These are phyloP conservation scores for Oryza glumipatula DNA, from an alignment of 176 grass and related monocot genomes.

Conservation along the genomic window DNA sequence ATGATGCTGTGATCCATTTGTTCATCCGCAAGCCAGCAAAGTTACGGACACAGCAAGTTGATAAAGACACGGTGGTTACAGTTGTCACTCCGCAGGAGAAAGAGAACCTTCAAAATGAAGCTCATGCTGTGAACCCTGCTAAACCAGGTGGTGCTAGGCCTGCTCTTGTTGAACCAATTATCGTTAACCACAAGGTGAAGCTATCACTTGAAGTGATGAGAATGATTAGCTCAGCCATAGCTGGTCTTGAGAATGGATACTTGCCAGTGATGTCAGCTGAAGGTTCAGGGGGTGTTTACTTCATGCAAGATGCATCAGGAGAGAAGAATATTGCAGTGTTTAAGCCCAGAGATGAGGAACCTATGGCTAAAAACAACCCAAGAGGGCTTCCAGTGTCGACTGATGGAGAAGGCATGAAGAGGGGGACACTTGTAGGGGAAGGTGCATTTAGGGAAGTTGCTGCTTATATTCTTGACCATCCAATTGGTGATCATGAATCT, in stretches of 20 bases:
- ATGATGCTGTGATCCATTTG: conserved; percentile 71
- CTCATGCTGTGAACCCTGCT: conserved; percentile 25
- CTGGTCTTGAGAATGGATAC: conserved; percentile 61
- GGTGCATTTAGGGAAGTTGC: conserved; percentile 84
- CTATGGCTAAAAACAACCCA: conserved; percentile 76
- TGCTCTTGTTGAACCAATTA: conserved; percentile 56
- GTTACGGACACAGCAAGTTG: conserved; percentile 48
- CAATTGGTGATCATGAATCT: conserved; percentile 9
- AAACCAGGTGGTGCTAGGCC: conserved; percentile 36
- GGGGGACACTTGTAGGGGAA: conserved; percentile 69
- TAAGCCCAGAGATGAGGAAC: conserved; percentile 90
- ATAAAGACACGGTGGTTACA: conserved; percentile 56
- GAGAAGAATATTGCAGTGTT: conserved; percentile 68
- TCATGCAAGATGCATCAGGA: conserved; percentile 69
- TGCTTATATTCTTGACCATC: conserved; percentile 80
- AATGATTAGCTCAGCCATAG: conserved; percentile 52
- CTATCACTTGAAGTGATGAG: conserved; percentile 49
- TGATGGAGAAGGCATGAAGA: conserved; percentile 83
- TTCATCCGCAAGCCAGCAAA: conserved; percentile 67
- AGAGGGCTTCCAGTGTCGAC: conserved; percentile 61
- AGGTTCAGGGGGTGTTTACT: conserved; percentile 78
- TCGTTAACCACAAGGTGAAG: conserved; percentile 54
- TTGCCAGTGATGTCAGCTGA: conserved; percentile 67
- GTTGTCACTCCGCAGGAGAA: conserved; percentile 46
- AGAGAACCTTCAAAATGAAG: conserved; percentile 41